phyloP scores from a whole-genome alignment of 176 grass and related monocot genomes.

The Phoenix roebelenii region DNA sequence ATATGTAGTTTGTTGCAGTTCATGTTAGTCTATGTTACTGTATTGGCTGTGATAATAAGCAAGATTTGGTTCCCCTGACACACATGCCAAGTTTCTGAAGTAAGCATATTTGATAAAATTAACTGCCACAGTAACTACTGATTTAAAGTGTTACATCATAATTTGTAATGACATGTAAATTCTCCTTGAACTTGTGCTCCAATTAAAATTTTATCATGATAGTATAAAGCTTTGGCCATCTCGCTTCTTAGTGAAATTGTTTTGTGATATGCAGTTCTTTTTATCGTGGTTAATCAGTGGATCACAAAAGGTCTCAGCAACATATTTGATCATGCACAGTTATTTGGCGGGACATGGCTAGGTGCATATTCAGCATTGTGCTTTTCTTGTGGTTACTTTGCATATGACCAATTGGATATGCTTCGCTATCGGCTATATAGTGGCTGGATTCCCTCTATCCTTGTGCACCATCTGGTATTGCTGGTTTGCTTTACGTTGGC shows the following conservation, averaged over 20 bases:
- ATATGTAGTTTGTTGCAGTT: too few species aligned
- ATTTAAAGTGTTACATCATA: too few species aligned
- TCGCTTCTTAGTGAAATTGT: conserved; percentile 11
- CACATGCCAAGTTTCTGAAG: too few species aligned
- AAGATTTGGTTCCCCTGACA: too few species aligned
- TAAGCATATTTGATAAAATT: too few species aligned
- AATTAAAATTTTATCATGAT: too few species aligned
- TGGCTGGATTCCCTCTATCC: conserved; percentile 71
- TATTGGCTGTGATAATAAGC: too few species aligned
- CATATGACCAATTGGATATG: conserved; percentile 98
- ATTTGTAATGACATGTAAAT: too few species aligned
- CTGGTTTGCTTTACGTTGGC: conserved; percentile 92
- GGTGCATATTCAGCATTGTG: conserved; percentile 73
- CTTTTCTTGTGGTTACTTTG: conserved; percentile 97
- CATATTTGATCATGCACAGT: conserved; percentile 78
- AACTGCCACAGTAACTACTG: too few species aligned
- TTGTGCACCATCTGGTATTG: conserved; percentile 89
- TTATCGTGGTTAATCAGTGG: conserved; percentile 66
- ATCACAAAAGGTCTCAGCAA: conserved; percentile 26
- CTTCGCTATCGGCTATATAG: conserved; percentile 58
- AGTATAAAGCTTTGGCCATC: not conserved
- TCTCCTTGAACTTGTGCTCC: too few species aligned
- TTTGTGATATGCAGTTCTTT: conserved; percentile 53
- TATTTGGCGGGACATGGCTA: conserved; percentile 57
- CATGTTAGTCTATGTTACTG: too few species aligned